A percentile compares a stretch with the other conserved stretches of the same genome.
phyloP scores from a whole-genome alignment of 805 yeast genomes.

The Schizosaccharomyces osmophilus region DNA sequence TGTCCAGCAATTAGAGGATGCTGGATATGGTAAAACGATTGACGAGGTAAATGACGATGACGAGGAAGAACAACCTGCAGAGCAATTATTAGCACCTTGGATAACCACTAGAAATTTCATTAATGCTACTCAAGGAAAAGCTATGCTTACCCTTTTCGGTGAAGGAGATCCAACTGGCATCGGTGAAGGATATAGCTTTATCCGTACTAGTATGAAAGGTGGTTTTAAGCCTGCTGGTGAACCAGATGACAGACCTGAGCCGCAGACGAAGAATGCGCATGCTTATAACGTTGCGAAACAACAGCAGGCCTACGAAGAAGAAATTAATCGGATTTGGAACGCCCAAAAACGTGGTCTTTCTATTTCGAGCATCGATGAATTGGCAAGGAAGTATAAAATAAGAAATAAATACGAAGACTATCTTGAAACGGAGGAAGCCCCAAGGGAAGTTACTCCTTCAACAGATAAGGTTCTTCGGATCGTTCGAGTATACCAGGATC shows the following conservation, averaged over 20 bases:
- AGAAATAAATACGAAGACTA: neutral
- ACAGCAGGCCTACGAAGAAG: slow-evolving; percentile 79
- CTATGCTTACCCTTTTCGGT: slow-evolving; percentile 85
- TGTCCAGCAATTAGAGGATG: slow-evolving; percentile 68
- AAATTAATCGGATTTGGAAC: slow-evolving; percentile 72
- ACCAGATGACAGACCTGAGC: slow-evolving; percentile 16
- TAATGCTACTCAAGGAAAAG: slow-evolving; percentile 84
- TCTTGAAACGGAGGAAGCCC: neutral
- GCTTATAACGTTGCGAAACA: slow-evolving; percentile 63
- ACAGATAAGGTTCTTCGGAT: slow-evolving; percentile 28
- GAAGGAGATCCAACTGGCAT: slow-evolving; percentile 87
- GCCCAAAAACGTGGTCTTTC: slow-evolving; percentile 40
- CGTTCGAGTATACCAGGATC: slow-evolving; percentile 57
- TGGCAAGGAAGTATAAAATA: neutral
- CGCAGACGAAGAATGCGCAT: slow-evolving; percentile 25
- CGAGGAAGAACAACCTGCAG: slow-evolving; percentile 28
- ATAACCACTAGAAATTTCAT: slow-evolving; percentile 74
- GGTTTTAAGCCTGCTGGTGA: slow-evolving; percentile 35
- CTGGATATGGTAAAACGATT: slow-evolving; percentile 26
- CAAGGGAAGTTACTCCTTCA: slow-evolving; percentile 1
- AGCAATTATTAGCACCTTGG: slow-evolving; percentile 85
- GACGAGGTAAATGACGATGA: slow-evolving; percentile 15
- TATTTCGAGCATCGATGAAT: neutral
- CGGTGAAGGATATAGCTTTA: slow-evolving; percentile 68
- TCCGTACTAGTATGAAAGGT: slow-evolving; percentile 85